Percentiles rank a stretch among this genome's conserved stretches.
Conservation (phyloP, 225 moss, liverwort and hornwort species). For the Polytrichum commune region DNA sequence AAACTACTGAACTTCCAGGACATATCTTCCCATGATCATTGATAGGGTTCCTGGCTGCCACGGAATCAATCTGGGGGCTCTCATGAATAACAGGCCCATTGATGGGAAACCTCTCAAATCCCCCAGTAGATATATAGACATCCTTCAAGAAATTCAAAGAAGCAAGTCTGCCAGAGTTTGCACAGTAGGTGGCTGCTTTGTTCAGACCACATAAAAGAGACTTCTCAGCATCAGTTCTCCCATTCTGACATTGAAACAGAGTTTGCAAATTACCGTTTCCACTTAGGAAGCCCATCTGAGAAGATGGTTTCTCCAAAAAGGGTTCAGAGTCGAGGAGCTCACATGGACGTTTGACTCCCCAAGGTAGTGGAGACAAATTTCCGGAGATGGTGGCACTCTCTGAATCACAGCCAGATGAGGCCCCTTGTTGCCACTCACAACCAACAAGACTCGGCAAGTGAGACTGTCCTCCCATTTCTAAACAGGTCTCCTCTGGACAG, state of each 20-base stretch:
- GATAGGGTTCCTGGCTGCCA: background rate
- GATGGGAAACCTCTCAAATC: background rate
- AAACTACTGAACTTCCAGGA: background rate
- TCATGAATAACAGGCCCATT: background rate
- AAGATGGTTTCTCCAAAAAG: background rate
- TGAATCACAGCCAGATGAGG: background rate
- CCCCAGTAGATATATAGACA: conserved; percentile 2
- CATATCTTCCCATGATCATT: background rate
- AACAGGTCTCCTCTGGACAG: background rate
- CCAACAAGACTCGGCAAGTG: background rate
- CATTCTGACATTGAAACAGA: background rate
- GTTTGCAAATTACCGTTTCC: background rate
- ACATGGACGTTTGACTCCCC: background rate
- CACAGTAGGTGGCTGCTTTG: conserved; percentile 16
- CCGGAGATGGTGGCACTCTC: background rate
- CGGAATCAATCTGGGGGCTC: background rate
- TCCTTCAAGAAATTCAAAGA: conserved; percentile 12
- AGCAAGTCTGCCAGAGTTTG: conserved; percentile 13
- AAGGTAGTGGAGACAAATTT: background rate
- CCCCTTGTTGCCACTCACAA: background rate
- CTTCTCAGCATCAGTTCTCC: conserved; percentile 5
- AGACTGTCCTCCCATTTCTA: background rate
- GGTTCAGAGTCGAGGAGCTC: background rate
- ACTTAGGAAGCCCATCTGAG: conserved; percentile 1
- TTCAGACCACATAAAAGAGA: conserved; percentile 5